Conservation (phyloP, 371 early-diverging fungal species). For the Amoeboradix gromovi region DNA sequence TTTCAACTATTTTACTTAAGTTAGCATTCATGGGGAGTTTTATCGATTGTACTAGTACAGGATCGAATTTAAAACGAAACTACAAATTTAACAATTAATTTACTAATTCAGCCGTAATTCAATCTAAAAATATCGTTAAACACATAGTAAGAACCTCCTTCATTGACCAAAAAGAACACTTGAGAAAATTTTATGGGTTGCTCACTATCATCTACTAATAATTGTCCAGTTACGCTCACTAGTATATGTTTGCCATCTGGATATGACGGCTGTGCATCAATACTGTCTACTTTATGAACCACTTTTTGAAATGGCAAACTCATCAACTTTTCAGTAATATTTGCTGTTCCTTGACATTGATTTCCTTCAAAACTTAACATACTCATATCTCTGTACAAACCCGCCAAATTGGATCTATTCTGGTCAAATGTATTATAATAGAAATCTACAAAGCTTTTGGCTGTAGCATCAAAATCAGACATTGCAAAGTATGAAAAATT, state of each 20-base stretch:
- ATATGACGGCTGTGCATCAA: constrained; percentile 44
- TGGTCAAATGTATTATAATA: constrained; percentile 58
- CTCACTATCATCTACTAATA: constrained; percentile 46
- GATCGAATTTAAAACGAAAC: too few species aligned
- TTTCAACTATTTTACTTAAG: background rate
- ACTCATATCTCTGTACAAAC: constrained; percentile 43
- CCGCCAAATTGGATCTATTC: constrained; percentile 22
- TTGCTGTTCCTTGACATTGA: constrained; percentile 20
- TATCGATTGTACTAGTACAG: too few species aligned
- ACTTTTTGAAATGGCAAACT: constrained; percentile 42
- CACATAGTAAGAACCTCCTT: constrained; percentile 25
- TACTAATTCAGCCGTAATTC: constrained; percentile 15
- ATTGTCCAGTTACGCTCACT: constrained; percentile 54
- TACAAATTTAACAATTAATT: too few species aligned
- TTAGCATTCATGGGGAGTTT: too few species aligned
- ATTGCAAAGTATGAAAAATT: too few species aligned
- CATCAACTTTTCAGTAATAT: constrained; percentile 45
- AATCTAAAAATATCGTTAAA: constrained; percentile 56
- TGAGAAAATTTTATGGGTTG: constrained; percentile 50
- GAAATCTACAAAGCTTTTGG: constrained; percentile 35
- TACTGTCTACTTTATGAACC: constrained; percentile 28
- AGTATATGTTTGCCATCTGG: constrained; percentile 22
- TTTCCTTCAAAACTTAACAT: constrained; percentile 60
- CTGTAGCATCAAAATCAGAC: constrained; percentile 20
- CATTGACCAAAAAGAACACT: constrained; percentile 42